phyloP scores from a whole-genome alignment of 1,284 basidiomycete genomes.

The Tylopilus sp. region DNA sequence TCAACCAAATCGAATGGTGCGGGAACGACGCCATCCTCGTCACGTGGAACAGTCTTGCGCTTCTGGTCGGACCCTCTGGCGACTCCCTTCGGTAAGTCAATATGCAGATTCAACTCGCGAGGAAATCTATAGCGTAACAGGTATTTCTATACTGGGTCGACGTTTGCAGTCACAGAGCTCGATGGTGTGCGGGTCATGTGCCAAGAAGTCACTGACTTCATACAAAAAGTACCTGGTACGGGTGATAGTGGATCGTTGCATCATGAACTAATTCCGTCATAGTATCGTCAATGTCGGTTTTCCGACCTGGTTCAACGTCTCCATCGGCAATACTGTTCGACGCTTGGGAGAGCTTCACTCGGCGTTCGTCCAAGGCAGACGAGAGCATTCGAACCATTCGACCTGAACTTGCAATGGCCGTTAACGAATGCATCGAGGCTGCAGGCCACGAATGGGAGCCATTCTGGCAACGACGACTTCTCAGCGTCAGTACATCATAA shows the following conservation, averaged over 20 bases:
- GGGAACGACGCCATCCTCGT: slow-evolving; percentile 92
- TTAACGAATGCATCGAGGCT: slow-evolving; percentile 90
- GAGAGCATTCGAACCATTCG: slow-evolving; percentile 88
- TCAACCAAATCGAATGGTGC: slow-evolving; percentile 86
- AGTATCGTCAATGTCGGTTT: slow-evolving; percentile 78
- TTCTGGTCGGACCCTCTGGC: slow-evolving; percentile 89
- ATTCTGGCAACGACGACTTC: slow-evolving; percentile 79
- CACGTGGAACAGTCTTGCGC: slow-evolving; percentile 73
- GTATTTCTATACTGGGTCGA: slow-evolving; percentile 75
- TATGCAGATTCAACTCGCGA: not conserved
- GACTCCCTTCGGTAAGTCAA: slow-evolving; percentile 74
- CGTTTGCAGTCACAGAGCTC: slow-evolving; percentile 76
- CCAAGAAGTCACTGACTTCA: slow-evolving; percentile 77
- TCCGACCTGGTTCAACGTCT: slow-evolving; percentile 88
- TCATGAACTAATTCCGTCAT: slow-evolving; percentile 8
- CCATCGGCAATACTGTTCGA: slow-evolving; percentile 90
- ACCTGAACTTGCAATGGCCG: slow-evolving; percentile 80
- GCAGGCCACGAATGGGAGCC: slow-evolving; percentile 91
- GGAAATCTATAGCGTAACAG: slow-evolving; percentile 55
- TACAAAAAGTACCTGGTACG: slow-evolving; percentile 88
- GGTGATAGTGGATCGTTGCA: not conserved
- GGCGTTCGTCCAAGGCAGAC: slow-evolving; percentile 84
- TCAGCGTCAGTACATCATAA: slow-evolving; percentile 55
- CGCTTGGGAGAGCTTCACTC: slow-evolving; percentile 84
- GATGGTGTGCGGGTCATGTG: slow-evolving; percentile 85